A percentile compares a stretch with the other conserved stretches of the same genome.
These are phyloP conservation scores for Hebeloma cylindrosporum DNA, from an alignment of 768 basidiomycete genomes.

Conservation along the genomic window DNA sequence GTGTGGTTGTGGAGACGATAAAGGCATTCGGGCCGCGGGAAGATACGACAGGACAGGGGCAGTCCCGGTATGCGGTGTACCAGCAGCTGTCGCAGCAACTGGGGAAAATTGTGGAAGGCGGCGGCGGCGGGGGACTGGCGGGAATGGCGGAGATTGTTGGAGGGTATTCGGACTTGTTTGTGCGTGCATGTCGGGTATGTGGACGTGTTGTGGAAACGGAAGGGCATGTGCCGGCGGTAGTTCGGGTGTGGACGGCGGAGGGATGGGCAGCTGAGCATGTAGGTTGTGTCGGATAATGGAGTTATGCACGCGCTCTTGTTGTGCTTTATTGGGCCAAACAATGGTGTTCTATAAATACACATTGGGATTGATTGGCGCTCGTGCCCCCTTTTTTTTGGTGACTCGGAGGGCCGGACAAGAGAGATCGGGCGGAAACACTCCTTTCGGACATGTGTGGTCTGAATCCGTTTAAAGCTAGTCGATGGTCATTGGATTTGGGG, in stretches of 20 bases:
- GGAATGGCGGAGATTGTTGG: constrained; percentile 43
- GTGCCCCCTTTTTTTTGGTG: too few relatives aligned
- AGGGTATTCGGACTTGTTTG: constrained; percentile 61
- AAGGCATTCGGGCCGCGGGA: constrained; percentile 76
- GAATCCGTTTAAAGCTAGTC: constrained; percentile 11
- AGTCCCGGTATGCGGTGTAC: constrained; percentile 66
- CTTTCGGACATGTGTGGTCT: constrained; percentile 12
- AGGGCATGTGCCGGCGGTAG: constrained; percentile 72
- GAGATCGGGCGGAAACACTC: too few relatives aligned
- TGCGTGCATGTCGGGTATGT: constrained; percentile 59
- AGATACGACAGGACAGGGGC: constrained; percentile 67
- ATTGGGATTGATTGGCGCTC: too few relatives aligned
- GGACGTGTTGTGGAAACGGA: constrained; percentile 67
- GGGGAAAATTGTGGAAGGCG: constrained; percentile 53
- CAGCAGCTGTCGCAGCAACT: constrained; percentile 68
- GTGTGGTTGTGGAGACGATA: constrained; percentile 57
- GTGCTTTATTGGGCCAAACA: constrained; percentile 10
- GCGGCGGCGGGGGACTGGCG: constrained; percentile 54
- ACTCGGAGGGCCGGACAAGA: too few relatives aligned
- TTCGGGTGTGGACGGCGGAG: constrained; percentile 51
- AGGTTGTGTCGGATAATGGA: constrained; percentile 22
- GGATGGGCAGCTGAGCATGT: constrained; percentile 56
- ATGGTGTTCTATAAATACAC: constrained; percentile 4
- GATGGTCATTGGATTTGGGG: constrained; percentile 1
- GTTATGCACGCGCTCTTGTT: constrained; percentile 8